A percentile compares a stretch with the other conserved stretches of the same genome.
These are phyloP conservation scores for Coprinellus aureogranulatus DNA, from an alignment of 768 basidiomycete genomes.

Conservation along the genomic window DNA sequence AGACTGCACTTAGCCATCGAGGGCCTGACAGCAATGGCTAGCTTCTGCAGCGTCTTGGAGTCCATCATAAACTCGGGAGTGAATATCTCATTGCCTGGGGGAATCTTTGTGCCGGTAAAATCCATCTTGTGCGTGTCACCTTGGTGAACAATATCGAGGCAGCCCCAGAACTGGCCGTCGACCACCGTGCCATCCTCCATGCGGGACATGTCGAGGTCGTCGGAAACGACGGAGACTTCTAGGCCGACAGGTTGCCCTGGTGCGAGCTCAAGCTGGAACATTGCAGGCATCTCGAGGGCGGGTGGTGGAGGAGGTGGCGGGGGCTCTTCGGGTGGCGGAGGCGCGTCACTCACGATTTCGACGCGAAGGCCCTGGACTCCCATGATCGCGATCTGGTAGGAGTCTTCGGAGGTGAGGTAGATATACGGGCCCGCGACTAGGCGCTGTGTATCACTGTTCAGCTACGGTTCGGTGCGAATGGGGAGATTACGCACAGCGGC, in stretches of 20 bases:
- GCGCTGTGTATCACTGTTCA: conserved; percentile 46
- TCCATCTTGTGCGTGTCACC: conserved; percentile 79
- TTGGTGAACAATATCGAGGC: conserved; percentile 76
- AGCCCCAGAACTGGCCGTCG: conserved; percentile 86
- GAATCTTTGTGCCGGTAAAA: conserved; percentile 75
- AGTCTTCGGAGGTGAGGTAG: conserved; percentile 82
- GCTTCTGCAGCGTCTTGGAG: conserved; percentile 71
- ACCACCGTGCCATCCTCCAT: conserved; percentile 89
- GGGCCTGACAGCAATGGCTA: conserved; percentile 72
- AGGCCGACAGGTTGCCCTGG: conserved; percentile 80
- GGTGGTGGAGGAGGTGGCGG: conserved; percentile 53
- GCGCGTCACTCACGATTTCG: conserved; percentile 82
- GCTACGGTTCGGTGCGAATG: conserved; percentile 6
- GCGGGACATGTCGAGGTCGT: conserved; percentile 86
- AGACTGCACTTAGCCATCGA: conserved; percentile 74
- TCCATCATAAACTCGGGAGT: conserved; percentile 72
- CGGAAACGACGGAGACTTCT: conserved; percentile 75
- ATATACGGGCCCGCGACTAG: conserved; percentile 81
- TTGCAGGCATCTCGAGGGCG: conserved; percentile 82
- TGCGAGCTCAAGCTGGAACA: conserved; percentile 75
- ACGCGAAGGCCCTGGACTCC: conserved; percentile 79
- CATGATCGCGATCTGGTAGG: conserved; percentile 85
- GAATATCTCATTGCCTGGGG: conserved; percentile 53
- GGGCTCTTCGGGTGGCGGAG: conserved; percentile 81
- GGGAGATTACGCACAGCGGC: conserved; percentile 61